These are phyloP conservation scores for Tetracentron sinense DNA, from an alignment of 164 flowering plant genomes.

Conservation along the genomic window DNA sequence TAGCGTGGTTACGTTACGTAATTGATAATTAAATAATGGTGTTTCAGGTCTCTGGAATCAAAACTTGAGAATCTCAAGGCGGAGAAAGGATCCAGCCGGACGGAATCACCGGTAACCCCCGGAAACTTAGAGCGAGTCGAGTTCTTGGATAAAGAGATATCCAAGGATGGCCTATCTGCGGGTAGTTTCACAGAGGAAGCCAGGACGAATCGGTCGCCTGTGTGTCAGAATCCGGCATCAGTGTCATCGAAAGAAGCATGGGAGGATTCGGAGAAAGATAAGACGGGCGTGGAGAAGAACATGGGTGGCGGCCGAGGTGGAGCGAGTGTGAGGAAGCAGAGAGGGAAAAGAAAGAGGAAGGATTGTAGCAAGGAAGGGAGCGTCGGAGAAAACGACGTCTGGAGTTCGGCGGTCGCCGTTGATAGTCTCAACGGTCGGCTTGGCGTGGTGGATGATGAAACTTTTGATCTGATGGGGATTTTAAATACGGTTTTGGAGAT, in stretches of 20 bases:
- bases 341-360: conserved; percentile 85
- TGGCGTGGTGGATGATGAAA: no score
- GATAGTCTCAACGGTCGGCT: conserved; percentile 16
- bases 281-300: conserved; percentile 19
- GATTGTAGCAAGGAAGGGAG: conserved; percentile 35
- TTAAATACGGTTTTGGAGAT: conserved; percentile 39
- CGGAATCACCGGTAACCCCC: conserved; percentile 39
- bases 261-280: conserved; percentile 18
- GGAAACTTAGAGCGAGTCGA: conserved; percentile 35
- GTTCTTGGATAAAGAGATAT: conserved; percentile 25
- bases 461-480: conserved; percentile 39
- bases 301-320: conserved; percentile 18
- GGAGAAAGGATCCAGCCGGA: conserved; percentile 40
- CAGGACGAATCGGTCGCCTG: conserved; percentile 30
- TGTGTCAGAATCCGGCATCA: conserved; percentile 30
- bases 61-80: conserved; percentile 58
- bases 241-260: no score
- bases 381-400: conserved; percentile 53
- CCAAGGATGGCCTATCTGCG: conserved; percentile 29
- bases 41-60: conserved; percentile 65
- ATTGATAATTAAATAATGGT: background rate
- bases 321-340: conserved; percentile 38
- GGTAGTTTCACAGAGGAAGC: conserved; percentile 56
- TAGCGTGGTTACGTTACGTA: no score
- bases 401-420: conserved; percentile 10